These are phyloP conservation scores for Lotus japonicus DNA, from an alignment of 306 rosid genomes.

Conservation along the genomic window DNA sequence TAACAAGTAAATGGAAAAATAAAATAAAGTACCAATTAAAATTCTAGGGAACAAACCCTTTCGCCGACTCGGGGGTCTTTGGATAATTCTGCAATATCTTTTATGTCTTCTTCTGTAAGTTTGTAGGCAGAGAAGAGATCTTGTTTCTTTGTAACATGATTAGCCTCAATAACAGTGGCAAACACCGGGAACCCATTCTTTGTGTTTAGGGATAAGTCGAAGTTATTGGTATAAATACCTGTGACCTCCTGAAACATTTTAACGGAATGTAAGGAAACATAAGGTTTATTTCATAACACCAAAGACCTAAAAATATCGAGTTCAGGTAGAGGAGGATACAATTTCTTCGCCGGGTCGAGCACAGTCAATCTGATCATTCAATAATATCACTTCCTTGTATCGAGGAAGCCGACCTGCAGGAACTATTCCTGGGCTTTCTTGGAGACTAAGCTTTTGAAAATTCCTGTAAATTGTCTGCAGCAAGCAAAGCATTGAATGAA, in stretches of 20 bases:
- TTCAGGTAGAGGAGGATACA: constrained; percentile 37
- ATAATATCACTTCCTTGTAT: constrained; percentile 90
- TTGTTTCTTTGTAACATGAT: constrained; percentile 82
- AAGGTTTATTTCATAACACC: constrained; percentile 13
- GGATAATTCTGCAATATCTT: constrained; percentile 70
- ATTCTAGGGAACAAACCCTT: constrained; percentile 53
- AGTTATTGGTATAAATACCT: constrained; percentile 88
- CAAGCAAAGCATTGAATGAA: constrained; percentile 5
- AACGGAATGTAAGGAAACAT: constrained; percentile 11
- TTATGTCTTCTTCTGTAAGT: constrained; percentile 91
- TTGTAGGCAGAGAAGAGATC: constrained; percentile 94
- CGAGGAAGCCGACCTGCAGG: constrained; percentile 98
- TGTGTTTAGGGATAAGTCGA: constrained; percentile 89
- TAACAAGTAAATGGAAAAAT: background rate
- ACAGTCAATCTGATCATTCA: constrained; percentile 96
- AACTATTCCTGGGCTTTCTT: constrained; percentile 99
- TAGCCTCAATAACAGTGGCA: constrained; percentile 98
- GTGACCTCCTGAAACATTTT: constrained; percentile 79
- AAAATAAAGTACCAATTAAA: background rate
- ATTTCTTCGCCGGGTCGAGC: constrained; percentile 99
- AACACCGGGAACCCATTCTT: constrained; percentile 98
- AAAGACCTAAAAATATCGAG: constrained; percentile 10
- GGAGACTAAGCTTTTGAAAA: constrained; percentile 93
- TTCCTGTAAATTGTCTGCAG: constrained; percentile 90
- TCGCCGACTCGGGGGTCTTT: constrained; percentile 97